These are phyloP conservation scores for Hanseniaspora hatyaiensis DNA, from an alignment of 805 yeast species.

Conservation along the genomic window DNA sequence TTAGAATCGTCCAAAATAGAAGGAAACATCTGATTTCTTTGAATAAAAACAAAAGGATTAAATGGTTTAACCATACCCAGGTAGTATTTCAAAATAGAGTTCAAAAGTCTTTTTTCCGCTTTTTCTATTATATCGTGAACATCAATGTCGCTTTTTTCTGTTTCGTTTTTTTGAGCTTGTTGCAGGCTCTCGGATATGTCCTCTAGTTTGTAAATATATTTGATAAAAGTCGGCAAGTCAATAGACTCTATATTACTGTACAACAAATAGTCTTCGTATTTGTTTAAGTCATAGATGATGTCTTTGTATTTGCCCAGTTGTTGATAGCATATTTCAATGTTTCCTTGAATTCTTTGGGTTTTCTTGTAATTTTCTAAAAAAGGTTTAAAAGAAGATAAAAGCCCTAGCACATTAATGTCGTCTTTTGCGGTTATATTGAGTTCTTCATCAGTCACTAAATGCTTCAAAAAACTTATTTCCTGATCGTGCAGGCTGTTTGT, in stretches of 20 bases:
- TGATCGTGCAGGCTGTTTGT: background rate
- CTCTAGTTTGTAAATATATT: conserved; percentile 36
- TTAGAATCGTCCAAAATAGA: conserved; percentile 9
- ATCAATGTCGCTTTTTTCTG: conserved; percentile 16
- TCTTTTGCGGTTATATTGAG: background rate
- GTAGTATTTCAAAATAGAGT: conserved; percentile 5
- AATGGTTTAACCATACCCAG: conserved; percentile 6
- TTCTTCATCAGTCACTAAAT: background rate
- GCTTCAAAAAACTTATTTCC: background rate
- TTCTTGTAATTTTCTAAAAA: conserved; percentile 22
- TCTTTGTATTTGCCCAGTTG: conserved; percentile 13
- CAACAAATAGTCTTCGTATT: conserved; percentile 11
- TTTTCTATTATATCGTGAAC: conserved; percentile 11
- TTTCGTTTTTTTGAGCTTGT: conserved; percentile 19
- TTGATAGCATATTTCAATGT: conserved; percentile 7
- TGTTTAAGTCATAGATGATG: conserved; percentile 11
- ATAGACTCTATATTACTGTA: conserved; percentile 7
- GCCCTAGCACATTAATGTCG: background rate
- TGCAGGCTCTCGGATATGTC: conserved; percentile 37
- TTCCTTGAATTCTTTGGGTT: conserved; percentile 9
- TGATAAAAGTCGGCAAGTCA: conserved; percentile 29
- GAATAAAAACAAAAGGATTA: conserved; percentile 9
- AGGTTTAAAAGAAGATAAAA: conserved; percentile 7
- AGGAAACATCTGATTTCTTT: conserved; percentile 4
- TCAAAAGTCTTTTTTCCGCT: conserved; percentile 4